These are phyloP conservation scores for Geranomyces michiganensis DNA, from an alignment of 192 early-diverging fungal genomes.

Conservation along the genomic window DNA sequence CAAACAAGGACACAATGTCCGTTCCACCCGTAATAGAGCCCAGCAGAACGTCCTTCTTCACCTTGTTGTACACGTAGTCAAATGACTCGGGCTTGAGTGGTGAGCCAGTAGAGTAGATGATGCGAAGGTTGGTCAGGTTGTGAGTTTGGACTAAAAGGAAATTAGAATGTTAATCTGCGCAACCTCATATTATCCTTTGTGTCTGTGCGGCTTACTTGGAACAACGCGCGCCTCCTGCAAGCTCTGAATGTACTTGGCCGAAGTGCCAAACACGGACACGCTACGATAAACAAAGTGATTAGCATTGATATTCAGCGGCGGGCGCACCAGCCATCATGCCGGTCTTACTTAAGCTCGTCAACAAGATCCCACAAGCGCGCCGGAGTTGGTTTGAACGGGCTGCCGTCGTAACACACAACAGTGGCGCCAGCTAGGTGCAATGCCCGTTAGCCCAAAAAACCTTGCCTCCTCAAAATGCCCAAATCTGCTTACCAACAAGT, in stretches of 20 bases:
- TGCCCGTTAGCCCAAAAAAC: not conserved
- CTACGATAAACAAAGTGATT: slow-evolving; percentile 31
- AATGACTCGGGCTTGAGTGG: slow-evolving; percentile 91
- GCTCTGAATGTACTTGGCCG: slow-evolving; percentile 94
- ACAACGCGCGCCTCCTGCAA: slow-evolving; percentile 73
- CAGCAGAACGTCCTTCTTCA: slow-evolving; percentile 84
- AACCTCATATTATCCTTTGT: not conserved
- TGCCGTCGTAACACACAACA: slow-evolving; percentile 80
- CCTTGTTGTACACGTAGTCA: slow-evolving; percentile 85
- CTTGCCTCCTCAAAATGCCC: slow-evolving; percentile 2
- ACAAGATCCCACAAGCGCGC: slow-evolving; percentile 75
- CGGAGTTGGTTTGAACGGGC: slow-evolving; percentile 86
- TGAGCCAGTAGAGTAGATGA: slow-evolving; percentile 92
- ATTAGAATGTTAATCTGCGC: not conserved
- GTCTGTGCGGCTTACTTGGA: slow-evolving; percentile 52
- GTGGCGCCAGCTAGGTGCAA: slow-evolving; percentile 12
- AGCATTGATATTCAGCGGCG: not conserved
- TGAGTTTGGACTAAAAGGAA: slow-evolving; percentile 37
- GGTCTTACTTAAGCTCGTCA: slow-evolving; percentile 56
- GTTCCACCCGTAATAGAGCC: slow-evolving; percentile 97
- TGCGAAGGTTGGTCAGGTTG: slow-evolving; percentile 64
- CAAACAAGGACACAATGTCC: slow-evolving; percentile 96
- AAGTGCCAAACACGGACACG: slow-evolving; percentile 89
- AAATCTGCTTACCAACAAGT: slow-evolving; percentile 47
- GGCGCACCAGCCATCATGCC: not conserved